A percentile compares a stretch with the other conserved stretches of the same genome.
Evolutionary conservation across 2,329 filamentous ascomycete species (phyloP).

Genomic region (Hymenoscyphus infarciens): DNA sequence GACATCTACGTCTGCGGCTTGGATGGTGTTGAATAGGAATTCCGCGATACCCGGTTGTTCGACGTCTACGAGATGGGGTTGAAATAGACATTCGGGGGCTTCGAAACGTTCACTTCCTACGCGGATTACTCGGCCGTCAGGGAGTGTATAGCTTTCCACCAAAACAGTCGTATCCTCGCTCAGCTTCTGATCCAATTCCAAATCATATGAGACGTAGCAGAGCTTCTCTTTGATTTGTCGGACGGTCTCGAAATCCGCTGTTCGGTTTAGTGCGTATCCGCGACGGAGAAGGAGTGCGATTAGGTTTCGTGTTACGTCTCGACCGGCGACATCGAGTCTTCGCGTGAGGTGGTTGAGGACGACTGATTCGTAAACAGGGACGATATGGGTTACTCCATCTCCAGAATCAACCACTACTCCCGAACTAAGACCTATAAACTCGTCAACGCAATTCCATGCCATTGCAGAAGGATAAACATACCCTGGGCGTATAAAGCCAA

Average conservation of each 20-base stretch:
- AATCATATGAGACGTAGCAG: conserved; percentile 97
- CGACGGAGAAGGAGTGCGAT: conserved; percentile 91
- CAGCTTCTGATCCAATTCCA: conserved; percentile 91
- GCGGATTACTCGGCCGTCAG: conserved; percentile 91
- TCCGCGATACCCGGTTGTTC: conserved; percentile 96
- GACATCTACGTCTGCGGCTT: conserved; percentile 91
- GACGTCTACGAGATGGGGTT: conserved; percentile 95
- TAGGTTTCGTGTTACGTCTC: conserved; percentile 96
- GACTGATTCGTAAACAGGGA: conserved; percentile 96
- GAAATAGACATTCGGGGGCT: conserved; percentile 96
- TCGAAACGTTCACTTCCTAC: conserved; percentile 97
- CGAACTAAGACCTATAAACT: conserved; percentile 67
- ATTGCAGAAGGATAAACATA: neutral
- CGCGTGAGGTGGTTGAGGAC: conserved; percentile 96
- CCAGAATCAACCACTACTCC: conserved; percentile 99
- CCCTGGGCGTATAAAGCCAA: conserved; percentile 95
- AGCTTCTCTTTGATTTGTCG: conserved; percentile 99
- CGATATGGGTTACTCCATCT: conserved; percentile 97
- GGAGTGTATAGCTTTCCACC: conserved; percentile 95
- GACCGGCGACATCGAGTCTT: conserved; percentile 89
- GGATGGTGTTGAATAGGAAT: conserved; percentile 98
- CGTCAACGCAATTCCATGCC: conserved; percentile 12
- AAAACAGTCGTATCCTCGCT: conserved; percentile 96
- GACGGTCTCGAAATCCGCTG: conserved; percentile 97
- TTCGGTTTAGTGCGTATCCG: conserved; percentile 95